A percentile compares a stretch with the other conserved stretches of the same genome.
Conservation (phyloP, 768 basidiomycete species). For the Collybia sordida region DNA sequence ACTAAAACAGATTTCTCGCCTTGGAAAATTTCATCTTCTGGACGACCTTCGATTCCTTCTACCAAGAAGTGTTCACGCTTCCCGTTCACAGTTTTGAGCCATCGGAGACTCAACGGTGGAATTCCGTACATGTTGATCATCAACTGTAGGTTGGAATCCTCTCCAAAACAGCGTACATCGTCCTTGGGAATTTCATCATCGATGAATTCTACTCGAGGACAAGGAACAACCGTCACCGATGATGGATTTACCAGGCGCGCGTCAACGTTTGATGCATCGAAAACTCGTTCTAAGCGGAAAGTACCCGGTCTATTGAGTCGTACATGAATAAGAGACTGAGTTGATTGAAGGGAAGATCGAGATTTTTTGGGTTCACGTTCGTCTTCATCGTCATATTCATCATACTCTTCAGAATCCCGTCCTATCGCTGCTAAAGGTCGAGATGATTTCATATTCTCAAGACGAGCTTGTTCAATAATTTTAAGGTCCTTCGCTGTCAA, state of each 20-base stretch:
- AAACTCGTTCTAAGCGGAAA: conserved; percentile 70
- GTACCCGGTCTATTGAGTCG: conserved; percentile 71
- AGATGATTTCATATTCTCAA: conserved; percentile 47
- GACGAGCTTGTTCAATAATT: conserved; percentile 59
- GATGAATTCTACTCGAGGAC: conserved; percentile 74
- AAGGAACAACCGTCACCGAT: conserved; percentile 76
- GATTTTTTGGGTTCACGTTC: conserved; percentile 30
- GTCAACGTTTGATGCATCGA: conserved; percentile 67
- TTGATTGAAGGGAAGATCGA: conserved; percentile 58
- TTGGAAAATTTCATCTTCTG: conserved; percentile 23
- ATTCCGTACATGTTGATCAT: conserved; percentile 70
- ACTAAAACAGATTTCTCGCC: conserved; percentile 4
- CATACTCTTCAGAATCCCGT: conserved; percentile 47
- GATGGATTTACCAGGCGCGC: conserved; percentile 68
- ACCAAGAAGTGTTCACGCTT: conserved; percentile 72
- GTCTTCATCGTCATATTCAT: conserved; percentile 74
- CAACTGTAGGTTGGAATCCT: conserved; percentile 54
- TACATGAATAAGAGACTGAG: conserved; percentile 75
- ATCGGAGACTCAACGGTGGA: conserved; percentile 74
- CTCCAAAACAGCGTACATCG: conserved; percentile 68
- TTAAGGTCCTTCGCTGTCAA: conserved; percentile 65
- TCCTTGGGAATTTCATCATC: conserved; percentile 36
- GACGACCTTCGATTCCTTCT: conserved; percentile 76
- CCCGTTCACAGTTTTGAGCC: conserved; percentile 70
- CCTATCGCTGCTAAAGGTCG: conserved; percentile 31